phyloP scores from a whole-genome alignment of 495 filamentous ascomycete species.

The Tricharina praecox region DNA sequence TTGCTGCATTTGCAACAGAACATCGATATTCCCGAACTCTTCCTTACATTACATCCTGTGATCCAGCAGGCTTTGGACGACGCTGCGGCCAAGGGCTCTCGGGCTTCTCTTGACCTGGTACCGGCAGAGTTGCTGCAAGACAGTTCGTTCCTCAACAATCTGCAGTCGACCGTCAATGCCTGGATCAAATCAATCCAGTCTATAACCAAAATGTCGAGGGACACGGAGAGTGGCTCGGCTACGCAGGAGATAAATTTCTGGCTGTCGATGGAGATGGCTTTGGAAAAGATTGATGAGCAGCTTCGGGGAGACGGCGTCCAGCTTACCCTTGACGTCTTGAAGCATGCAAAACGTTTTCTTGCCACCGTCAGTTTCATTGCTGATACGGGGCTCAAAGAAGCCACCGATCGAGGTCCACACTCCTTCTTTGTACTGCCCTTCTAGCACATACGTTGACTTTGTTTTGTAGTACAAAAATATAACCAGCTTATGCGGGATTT shows the following conservation, averaged over 20 bases:
- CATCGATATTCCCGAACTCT: constrained; percentile 85
- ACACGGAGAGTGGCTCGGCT: constrained; percentile 73
- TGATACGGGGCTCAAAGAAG: constrained; percentile 88
- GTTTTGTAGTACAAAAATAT: constrained; percentile 65
- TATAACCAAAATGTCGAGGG: constrained; percentile 86
- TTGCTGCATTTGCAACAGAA: constrained; percentile 88
- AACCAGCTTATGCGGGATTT: constrained; percentile 98
- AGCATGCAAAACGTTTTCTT: constrained; percentile 89
- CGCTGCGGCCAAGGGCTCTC: constrained; percentile 44
- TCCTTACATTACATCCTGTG: constrained; percentile 66
- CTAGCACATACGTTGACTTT: constrained; percentile 4
- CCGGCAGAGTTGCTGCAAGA: constrained; percentile 55
- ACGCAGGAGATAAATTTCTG: constrained; percentile 98
- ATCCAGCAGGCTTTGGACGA: constrained; percentile 69
- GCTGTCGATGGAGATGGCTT: constrained; percentile 80
- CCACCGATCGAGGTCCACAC: constrained; percentile 48
- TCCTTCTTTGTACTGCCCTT: constrained; percentile 6
- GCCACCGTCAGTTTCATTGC: constrained; percentile 89
- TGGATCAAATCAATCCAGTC: constrained; percentile 98
- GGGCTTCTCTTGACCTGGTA: constrained; percentile 59
- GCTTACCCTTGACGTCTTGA: constrained; percentile 83
- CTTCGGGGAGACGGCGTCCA: constrained; percentile 72
- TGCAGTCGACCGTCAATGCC: constrained; percentile 81
- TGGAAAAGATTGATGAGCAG: constrained; percentile 80
- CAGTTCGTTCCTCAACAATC: constrained; percentile 77